These are phyloP conservation scores for Orbilia blumenaviensis DNA, from an alignment of 2,329 filamentous ascomycete species.

Conservation along the genomic window DNA sequence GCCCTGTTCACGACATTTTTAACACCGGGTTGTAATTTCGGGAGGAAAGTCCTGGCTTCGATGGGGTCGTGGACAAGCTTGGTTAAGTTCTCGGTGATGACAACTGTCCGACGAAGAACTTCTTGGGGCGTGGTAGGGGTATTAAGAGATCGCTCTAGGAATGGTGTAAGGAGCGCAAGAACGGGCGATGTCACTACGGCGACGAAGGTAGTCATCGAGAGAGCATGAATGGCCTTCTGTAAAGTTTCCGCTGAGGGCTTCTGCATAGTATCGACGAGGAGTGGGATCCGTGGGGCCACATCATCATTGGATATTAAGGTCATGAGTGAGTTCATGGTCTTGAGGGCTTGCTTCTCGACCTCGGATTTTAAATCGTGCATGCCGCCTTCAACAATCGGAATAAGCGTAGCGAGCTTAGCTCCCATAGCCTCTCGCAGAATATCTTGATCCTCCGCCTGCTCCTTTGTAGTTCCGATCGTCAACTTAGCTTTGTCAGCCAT, in stretches of 20 bases:
- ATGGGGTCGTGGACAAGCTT: conserved; percentile 96
- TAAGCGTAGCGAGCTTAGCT: conserved; percentile 67
- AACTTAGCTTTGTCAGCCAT: conserved; percentile 85
- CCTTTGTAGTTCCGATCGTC: conserved; percentile 17
- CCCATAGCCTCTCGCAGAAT: conserved; percentile 66
- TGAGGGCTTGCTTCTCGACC: conserved; percentile 85
- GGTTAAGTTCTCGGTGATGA: conserved; percentile 97
- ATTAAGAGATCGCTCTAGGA: conserved; percentile 93
- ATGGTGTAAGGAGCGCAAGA: conserved; percentile 89
- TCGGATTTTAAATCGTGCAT: conserved; percentile 98
- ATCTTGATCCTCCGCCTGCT: conserved; percentile 70
- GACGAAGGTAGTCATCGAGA: conserved; percentile 98
- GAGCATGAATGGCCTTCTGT: conserved; percentile 94
- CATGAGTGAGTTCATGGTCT: conserved; percentile 90
- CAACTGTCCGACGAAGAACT: conserved; percentile 91
- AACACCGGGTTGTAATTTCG: conserved; percentile 92
- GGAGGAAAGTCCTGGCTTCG: conserved; percentile 92
- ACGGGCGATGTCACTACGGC: conserved; percentile 95
- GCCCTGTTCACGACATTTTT: conserved; percentile 86
- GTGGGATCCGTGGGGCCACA: conserved; percentile 87
- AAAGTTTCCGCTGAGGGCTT: conserved; percentile 86
- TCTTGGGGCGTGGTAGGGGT: conserved; percentile 90
- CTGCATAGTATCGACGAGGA: conserved; percentile 94
- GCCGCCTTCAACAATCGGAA: conserved; percentile 86
- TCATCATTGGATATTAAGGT: conserved; percentile 95